These are phyloP conservation scores for Camellia japonica DNA, from an alignment of 148 eudicot genomes.

Conservation along the genomic window DNA sequence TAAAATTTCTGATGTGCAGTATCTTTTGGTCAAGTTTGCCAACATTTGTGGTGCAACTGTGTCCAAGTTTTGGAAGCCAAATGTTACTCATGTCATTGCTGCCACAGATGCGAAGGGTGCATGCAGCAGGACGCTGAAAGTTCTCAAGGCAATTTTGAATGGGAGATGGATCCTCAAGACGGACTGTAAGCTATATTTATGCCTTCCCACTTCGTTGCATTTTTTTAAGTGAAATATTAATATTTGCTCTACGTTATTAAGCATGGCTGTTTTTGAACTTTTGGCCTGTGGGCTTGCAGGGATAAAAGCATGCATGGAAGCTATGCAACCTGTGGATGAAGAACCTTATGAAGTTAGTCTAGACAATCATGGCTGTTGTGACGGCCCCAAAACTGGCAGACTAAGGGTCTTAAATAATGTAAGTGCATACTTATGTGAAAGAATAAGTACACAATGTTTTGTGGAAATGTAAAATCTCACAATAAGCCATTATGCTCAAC, in stretches of 20 bases:
- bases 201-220: background rate
- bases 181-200: constrained; percentile 56
- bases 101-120: constrained; percentile 88
- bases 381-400: constrained; percentile 82
- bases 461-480: constrained; percentile 7
- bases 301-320: constrained; percentile 66
- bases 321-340: constrained; percentile 52
- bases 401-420: constrained; percentile 52
- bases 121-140: constrained; percentile 72
- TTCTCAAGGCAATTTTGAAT: constrained; percentile 83
- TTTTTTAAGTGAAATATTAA: background rate
- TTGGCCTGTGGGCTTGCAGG: constrained; percentile 39
- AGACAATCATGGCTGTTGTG: constrained; percentile 73
- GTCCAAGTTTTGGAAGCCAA: constrained; percentile 59
- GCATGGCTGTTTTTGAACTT: too few relatives aligned
- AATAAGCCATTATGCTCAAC: background rate
- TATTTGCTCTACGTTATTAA: background rate
- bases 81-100: constrained; percentile 91
- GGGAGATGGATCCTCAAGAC: constrained; percentile 81
- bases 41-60: constrained; percentile 66
- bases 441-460: background rate
- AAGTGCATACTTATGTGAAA: constrained; percentile 19
- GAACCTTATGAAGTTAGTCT: constrained; percentile 66
- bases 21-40: constrained; percentile 56
- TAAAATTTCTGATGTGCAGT: constrained; percentile 32